Evolutionary conservation across 495 filamentous ascomycete genomes (phyloP).

Genomic region (Astrothelium macrocarpum): DNA sequence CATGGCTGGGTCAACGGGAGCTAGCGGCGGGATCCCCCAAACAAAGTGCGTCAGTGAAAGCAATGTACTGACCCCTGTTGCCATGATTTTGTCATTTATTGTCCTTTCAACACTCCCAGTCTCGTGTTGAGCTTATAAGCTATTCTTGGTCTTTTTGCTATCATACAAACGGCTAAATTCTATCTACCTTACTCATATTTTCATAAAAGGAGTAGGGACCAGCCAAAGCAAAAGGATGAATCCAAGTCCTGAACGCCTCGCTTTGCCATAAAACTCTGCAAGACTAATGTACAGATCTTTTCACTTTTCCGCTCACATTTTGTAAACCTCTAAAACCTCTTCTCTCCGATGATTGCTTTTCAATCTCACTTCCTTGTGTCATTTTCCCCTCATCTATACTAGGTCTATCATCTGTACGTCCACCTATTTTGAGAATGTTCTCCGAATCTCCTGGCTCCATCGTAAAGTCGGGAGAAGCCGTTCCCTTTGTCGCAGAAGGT

Average conservation of each 20-base stretch:
- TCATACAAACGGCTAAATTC: too few relatives aligned
- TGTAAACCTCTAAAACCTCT: background rate
- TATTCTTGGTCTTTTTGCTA: too few relatives aligned
- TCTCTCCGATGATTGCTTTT: background rate
- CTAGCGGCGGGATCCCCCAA: background rate
- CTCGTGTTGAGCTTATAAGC: too few relatives aligned
- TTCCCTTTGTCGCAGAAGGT: background rate
- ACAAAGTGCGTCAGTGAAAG: too few relatives aligned
- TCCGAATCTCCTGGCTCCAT: constrained; percentile 5
- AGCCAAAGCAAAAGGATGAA: too few relatives aligned
- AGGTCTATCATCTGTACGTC: background rate
- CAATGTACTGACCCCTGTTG: too few relatives aligned
- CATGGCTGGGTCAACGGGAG: background rate
- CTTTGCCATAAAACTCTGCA: background rate
- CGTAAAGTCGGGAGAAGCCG: constrained; percentile 3
- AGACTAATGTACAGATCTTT: background rate
- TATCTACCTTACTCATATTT: too few relatives aligned
- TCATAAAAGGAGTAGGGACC: too few relatives aligned
- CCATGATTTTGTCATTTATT: too few relatives aligned
- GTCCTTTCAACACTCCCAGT: too few relatives aligned
- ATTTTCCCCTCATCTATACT: background rate
- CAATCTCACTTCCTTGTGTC: background rate
- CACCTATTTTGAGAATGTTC: background rate
- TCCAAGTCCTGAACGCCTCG: too few relatives aligned
- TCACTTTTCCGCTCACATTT: background rate